Evolutionary conservation across 768 basidiomycete genomes (phyloP), one percentile per base, ranked within the genome.

Genomic region (Boletus sp.): DNA sequence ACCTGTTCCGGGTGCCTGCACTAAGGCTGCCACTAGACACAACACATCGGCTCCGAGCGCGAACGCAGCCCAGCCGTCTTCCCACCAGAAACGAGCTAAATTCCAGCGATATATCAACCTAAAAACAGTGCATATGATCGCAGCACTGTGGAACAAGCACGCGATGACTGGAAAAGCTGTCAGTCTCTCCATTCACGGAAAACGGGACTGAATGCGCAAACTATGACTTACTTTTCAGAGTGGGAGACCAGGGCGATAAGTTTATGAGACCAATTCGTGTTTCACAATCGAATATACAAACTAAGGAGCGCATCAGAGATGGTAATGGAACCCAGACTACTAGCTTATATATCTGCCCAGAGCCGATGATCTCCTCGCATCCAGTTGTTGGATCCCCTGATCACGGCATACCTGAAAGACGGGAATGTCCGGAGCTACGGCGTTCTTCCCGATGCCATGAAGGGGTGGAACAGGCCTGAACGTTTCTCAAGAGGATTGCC

Each of bases 51-150:
- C 44, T 10, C 14, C 32, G 15, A 71, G 59, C 6, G 67, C 71
- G 1, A 68, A 39, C n/a, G 52, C 46, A 4, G 64, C 67, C 61
- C 60, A 68, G 6, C 45, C 56, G 35, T 71, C 71, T 40, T 73
- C 70, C 71, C 70, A 71, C 66, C 71, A 68, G 18, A 70, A 70
- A 17, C 47, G 47, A 5, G 51, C 33, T 48, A 52, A 66, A 39
- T 58, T 49, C 58, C 58, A 58, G 30, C 67, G 63, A 50, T 66
- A 66, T 5, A 15, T 1, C 8, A 73, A 17, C 49, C 70, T 59
- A n/a, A 68, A 64, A 4, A 62, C 7, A 7, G 70, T 73, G 48
- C 59, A 54, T 15, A 53, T 33, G 17, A 73, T 65, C 20, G 69
- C 69, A 2, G 61, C 47, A 2, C 56, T n/a, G 3, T 71, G 69